A percentile compares a stretch with the other conserved stretches of the same genome.
phyloP scores from a whole-genome alignment of 768 basidiomycete species.

The Galerina marginata region DNA sequence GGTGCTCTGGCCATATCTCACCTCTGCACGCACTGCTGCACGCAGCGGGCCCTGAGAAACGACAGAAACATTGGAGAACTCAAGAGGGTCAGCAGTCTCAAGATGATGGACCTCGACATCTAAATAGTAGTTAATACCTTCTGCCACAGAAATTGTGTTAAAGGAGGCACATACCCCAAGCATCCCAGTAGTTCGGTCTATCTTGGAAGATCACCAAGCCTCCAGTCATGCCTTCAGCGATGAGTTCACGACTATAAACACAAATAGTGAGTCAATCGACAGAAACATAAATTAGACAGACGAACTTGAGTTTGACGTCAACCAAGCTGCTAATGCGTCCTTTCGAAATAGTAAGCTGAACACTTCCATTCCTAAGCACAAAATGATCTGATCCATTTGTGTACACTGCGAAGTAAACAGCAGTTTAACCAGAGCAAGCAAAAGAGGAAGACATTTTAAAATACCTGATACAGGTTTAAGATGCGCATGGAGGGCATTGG shows the following conservation, averaged over 20 bases:
- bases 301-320: constrained; percentile 75
- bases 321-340: constrained; percentile 87
- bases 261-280: background rate
- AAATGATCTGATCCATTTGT: constrained; percentile 72
- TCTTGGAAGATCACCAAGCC: constrained; percentile 93
- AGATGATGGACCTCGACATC: constrained; percentile 95
- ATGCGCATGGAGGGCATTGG: constrained; percentile 51
- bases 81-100: constrained; percentile 77
- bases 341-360: constrained; percentile 78
- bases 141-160: background rate
- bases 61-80: constrained; percentile 72
- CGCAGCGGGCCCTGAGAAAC: constrained; percentile 82
- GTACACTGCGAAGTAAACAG: constrained; percentile 48
- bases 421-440: background rate
- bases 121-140: constrained; percentile 27
- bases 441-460: constrained; percentile 15
- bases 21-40: constrained; percentile 68
- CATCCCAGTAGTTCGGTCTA: constrained; percentile 86
- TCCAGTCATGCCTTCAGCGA: constrained; percentile 69
- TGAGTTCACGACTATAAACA: constrained; percentile 81
- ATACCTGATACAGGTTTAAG: constrained; percentile 70
- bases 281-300: constrained; percentile 10
- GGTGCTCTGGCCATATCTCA: constrained; percentile 77
- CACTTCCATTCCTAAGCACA: constrained; percentile 69
- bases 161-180: constrained; percentile 63